These are phyloP conservation scores for Trichosporon ovoides DNA, from an alignment of 1,284 basidiomycete genomes.

Conservation along the genomic window DNA sequence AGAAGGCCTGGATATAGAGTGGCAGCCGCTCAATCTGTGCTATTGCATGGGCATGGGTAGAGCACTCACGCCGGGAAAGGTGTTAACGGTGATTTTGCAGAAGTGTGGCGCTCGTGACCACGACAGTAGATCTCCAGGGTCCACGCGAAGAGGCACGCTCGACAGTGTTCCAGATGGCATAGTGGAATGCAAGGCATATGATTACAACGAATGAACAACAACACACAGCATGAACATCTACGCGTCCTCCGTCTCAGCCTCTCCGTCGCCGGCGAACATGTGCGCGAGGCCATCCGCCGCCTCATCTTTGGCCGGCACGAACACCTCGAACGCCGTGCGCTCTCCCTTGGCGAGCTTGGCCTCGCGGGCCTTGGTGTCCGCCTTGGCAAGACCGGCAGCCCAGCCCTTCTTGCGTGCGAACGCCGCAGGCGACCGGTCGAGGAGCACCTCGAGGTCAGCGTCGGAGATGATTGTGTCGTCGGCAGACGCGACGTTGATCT, in stretches of 20 bases:
- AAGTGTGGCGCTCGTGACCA: no score
- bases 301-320: conserved; percentile 63
- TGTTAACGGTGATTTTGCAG: no score
- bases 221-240: not conserved
- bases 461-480: conserved; percentile 75
- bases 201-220: conserved; percentile 1
- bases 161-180: no score
- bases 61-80: no score
- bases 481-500: conserved; percentile 77
- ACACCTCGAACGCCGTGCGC: conserved; percentile 69
- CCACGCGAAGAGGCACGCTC: no score
- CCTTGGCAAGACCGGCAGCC: conserved; percentile 49
- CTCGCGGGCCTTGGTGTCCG: conserved; percentile 32
- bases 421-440: conserved; percentile 76
- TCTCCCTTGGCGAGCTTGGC: conserved; percentile 47
- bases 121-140: no score
- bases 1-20: no score
- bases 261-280: conserved; percentile 51
- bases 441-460: conserved; percentile 67
- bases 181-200: not conserved
- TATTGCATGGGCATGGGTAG: no score
- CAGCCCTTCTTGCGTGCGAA: conserved; percentile 76
- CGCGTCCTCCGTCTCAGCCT: conserved; percentile 23
- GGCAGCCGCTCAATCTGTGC: no score
- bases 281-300: conserved; percentile 68